Percentiles rank a stretch among this genome's conserved stretches.
Evolutionary conservation across 257 asterid genomes (phyloP).

Genomic region (Solanum pimpinellifolium): DNA sequence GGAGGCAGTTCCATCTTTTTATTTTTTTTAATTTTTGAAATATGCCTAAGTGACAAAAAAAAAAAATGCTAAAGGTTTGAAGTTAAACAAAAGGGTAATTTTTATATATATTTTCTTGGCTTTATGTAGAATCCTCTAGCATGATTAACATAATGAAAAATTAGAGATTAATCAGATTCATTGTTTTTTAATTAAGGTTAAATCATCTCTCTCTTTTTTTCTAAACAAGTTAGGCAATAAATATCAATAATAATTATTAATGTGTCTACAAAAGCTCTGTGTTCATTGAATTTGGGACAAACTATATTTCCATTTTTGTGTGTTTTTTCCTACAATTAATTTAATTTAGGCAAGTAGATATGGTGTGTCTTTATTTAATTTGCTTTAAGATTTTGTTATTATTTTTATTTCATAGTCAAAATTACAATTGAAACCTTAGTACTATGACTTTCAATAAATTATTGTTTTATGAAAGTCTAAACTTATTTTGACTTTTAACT

Average conservation of each 20-base stretch:
- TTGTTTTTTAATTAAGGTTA: background rate
- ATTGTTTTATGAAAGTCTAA: no score
- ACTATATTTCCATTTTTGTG: background rate
- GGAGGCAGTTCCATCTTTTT: background rate
- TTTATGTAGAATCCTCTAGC: background rate
- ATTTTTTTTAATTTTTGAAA: background rate
- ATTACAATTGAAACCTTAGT: background rate
- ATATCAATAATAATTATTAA: background rate
- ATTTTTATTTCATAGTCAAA: background rate
- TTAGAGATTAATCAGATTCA: background rate
- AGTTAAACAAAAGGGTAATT: background rate
- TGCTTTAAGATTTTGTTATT: background rate
- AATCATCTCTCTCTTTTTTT: background rate
- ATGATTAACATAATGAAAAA: background rate
- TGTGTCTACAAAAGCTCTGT: background rate
- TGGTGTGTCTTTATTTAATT: background rate
- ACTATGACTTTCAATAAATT: no score
- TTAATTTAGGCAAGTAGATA: background rate
- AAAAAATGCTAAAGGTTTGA: background rate
- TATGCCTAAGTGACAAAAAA: background rate
- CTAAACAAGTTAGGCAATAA: background rate
- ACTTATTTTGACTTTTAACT: no score
- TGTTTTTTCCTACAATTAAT: background rate
- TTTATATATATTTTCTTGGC: background rate
- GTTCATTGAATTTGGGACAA: background rate